phyloP scores from a whole-genome alignment of 73 alveolate species.

The Stentor coeruleus region DNA sequence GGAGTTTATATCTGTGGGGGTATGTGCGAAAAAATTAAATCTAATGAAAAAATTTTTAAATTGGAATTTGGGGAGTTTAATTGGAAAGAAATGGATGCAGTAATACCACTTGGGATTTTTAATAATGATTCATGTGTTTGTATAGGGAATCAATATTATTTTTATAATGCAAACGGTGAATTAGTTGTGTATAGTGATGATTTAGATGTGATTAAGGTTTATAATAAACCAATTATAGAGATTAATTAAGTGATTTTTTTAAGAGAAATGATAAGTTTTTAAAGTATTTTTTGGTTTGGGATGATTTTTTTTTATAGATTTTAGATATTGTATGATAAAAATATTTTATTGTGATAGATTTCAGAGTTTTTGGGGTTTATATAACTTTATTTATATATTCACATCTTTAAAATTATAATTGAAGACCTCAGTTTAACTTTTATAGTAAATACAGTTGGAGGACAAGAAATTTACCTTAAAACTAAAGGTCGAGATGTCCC shows the following conservation, averaged over 20 bases:
- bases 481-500: conserved; percentile 79
- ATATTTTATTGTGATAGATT: too few relatives aligned
- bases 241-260: conserved; percentile 58
- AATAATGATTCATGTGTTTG: not conserved
- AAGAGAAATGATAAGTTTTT: conserved; percentile 48
- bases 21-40: not conserved
- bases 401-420: conserved; percentile 77
- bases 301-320: not conserved
- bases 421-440: conserved; percentile 60
- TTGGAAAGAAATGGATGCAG: not conserved
- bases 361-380: too few relatives aligned
- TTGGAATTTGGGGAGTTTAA: not conserved
- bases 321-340: not conserved
- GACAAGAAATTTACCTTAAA: conserved; percentile 66
- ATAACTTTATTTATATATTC: conserved; percentile 71
- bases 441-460: conserved; percentile 52
- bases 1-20: not conserved
- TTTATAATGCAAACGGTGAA: not conserved
- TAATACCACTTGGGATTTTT: not conserved
- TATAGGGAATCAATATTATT: too few relatives aligned
- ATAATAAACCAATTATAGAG: not conserved
- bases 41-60: not conserved
- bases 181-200: not conserved
- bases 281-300: not conserved
- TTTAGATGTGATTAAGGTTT: not conserved